phyloP scores from a whole-genome alignment of 495 filamentous ascomycete species.

The Clohesyomyces aquaticus region DNA sequence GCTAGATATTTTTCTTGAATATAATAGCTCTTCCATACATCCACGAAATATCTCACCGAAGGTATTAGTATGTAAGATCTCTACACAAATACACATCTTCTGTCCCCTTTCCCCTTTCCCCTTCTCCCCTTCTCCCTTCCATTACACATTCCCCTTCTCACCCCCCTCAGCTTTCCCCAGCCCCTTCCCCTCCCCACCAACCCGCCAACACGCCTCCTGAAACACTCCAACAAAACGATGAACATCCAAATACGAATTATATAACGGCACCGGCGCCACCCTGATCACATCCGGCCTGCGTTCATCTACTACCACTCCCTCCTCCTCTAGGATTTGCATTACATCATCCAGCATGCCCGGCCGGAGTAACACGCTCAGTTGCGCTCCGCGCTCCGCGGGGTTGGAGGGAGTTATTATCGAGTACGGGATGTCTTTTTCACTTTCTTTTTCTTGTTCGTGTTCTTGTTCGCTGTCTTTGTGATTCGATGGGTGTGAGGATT shows the following conservation, averaged over 20 bases:
- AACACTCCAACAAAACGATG: slow-evolving; percentile 66
- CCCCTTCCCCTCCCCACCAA: neutral
- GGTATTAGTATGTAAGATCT: neutral
- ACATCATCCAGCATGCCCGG: slow-evolving; percentile 70
- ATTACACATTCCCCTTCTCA: too few species aligned
- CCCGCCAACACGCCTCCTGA: slow-evolving; percentile 21
- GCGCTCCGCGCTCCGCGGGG: slow-evolving; percentile 75
- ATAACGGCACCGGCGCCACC: slow-evolving; percentile 89
- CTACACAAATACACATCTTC: too few species aligned
- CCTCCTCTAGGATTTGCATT: slow-evolving; percentile 67
- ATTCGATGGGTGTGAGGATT: too few species aligned
- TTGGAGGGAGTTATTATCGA: slow-evolving; percentile 80
- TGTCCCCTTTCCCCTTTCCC: too few species aligned
- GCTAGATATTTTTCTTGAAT: too few species aligned
- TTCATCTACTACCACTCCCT: slow-evolving; percentile 83
- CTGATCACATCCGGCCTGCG: slow-evolving; percentile 86
- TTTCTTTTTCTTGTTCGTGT: too few species aligned
- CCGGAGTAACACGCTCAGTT: slow-evolving; percentile 75
- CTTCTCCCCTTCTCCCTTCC: too few species aligned
- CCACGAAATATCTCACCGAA: neutral
- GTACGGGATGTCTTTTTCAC: too few species aligned
- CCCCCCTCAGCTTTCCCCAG: slow-evolving; percentile 1
- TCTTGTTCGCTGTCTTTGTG: too few species aligned
- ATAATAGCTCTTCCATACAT: neutral
- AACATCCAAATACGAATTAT: slow-evolving; percentile 82